Percentiles rank a stretch among this genome's conserved stretches.
Evolutionary conservation across 2,329 filamentous ascomycete species (phyloP).

Genomic region (Davidsoniella australis): DNA sequence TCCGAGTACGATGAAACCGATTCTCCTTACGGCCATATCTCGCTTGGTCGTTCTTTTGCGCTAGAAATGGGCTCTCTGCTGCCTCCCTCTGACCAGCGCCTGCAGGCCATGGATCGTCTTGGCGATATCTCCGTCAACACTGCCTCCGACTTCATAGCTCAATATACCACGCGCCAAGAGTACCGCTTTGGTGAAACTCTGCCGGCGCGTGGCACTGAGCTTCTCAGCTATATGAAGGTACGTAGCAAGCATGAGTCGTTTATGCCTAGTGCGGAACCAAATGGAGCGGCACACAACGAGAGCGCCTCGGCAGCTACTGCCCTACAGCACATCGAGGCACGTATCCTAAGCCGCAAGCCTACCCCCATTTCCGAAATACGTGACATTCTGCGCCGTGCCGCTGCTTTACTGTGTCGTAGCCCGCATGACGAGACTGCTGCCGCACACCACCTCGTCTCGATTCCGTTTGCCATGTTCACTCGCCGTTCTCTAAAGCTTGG

Average conservation of each 20-base stretch:
- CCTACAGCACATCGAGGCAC: slow-evolving; percentile 55
- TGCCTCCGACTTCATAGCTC: slow-evolving; percentile 87
- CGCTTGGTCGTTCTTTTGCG: slow-evolving; percentile 83
- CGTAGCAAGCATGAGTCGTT: slow-evolving; percentile 36
- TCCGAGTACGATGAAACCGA: slow-evolving; percentile 89
- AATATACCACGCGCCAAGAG: slow-evolving; percentile 92
- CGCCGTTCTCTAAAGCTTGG: slow-evolving; percentile 93
- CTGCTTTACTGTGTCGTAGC: slow-evolving; percentile 68
- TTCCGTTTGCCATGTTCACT: slow-evolving; percentile 84
- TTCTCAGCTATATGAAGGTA: slow-evolving; percentile 36
- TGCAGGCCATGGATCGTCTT: slow-evolving; percentile 64
- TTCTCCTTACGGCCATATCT: slow-evolving; percentile 67
- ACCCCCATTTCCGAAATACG: slow-evolving; percentile 60
- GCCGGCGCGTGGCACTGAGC: slow-evolving; percentile 49
- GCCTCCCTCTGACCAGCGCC: slow-evolving; percentile 67
- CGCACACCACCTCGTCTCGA: slow-evolving; percentile 72
- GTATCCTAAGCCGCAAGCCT: slow-evolving; percentile 49
- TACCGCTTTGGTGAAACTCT: slow-evolving; percentile 74
- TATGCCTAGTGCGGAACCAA: slow-evolving; percentile 23
- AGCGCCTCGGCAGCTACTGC: slow-evolving; percentile 44
- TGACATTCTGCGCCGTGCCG: slow-evolving; percentile 68
- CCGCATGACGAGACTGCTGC: slow-evolving; percentile 61
- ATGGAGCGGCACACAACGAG: slow-evolving; percentile 20
- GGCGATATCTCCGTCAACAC: slow-evolving; percentile 68
- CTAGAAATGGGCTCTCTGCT: slow-evolving; percentile 80